These are phyloP conservation scores for Sindora glabra DNA, from an alignment of 306 rosid genomes.

Conservation along the genomic window DNA sequence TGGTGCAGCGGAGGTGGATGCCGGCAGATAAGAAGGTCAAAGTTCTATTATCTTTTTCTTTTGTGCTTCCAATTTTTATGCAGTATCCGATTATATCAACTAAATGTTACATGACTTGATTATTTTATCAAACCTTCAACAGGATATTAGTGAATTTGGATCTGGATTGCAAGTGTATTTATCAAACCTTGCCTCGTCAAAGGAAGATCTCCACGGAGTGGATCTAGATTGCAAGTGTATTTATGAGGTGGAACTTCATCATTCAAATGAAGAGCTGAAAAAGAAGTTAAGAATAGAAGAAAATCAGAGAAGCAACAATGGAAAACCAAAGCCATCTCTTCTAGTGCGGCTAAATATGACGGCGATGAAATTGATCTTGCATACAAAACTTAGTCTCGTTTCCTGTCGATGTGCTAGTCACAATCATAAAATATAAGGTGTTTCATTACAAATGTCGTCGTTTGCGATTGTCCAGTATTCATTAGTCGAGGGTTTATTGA, in stretches of 20 bases:
- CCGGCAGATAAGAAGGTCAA: too few relatives aligned
- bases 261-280: constrained; percentile 27
- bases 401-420: too few relatives aligned
- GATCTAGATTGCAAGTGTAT: constrained; percentile 55
- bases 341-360: constrained; percentile 40
- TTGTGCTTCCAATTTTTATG: too few relatives aligned
- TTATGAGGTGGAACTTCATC: constrained; percentile 55
- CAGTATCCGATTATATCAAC: neutral
- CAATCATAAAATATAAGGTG: too few relatives aligned
- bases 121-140: constrained; percentile 4
- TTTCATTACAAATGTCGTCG: too few relatives aligned
- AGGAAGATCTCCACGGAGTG: constrained; percentile 52
- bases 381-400: constrained; percentile 41
- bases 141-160: constrained; percentile 60
- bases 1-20: too few relatives aligned
- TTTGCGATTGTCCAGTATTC: too few relatives aligned
- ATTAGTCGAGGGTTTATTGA: too few relatives aligned
- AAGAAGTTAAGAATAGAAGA: constrained; percentile 25
- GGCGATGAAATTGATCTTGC: constrained; percentile 82
- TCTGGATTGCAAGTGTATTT: constrained; percentile 49
- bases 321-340: constrained; percentile 14
- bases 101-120: neutral
- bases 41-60: too few relatives aligned
- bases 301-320: constrained; percentile 12
- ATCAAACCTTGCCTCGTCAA: constrained; percentile 22